Base-by-base conservation (phyloP, 306 rosid species). In the Quercus gilva region DNA sequence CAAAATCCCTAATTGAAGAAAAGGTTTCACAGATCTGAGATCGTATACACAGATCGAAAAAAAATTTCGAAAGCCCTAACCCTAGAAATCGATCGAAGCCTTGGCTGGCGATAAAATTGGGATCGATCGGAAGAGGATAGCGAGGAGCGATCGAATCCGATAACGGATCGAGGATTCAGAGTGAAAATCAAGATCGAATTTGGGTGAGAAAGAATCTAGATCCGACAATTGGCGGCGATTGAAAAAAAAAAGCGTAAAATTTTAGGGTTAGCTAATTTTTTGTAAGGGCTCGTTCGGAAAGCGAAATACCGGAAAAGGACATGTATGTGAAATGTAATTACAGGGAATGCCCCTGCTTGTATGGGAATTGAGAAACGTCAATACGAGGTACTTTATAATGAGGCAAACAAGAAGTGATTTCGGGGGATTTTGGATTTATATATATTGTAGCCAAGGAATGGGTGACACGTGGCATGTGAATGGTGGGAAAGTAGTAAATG, bases 161-260 rank as follows among this genome's bases (percentile, higher is more conserved):
- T 0, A 31, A 55, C 78, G 67, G 85, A 83, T 79, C 55, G 1
- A 37, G 35, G 69, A 59, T 18, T 6, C 15, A 56, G 14, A 26
- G 5, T 20, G 25, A 43, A 76, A 73, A 73, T 18, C 70, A 25
- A 64, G 89, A 83, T 82, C 67, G 74, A 87, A 81, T 84, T 28
- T 59, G 88, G 74, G 18, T 8, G 55, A 20, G 73, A 31, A 82
- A 81, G 69, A 23, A 85, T 81, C 70, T 63, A 78, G 92, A 87
- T 87, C 82, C 82, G 83, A 77, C 81, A 92, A 81, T 85, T 69
- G 90, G 85, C 89, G 87, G 91, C 88, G 84, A 86, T 56, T 61
- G 80, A 88, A 78, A 84, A 85, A 85, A 82, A 80, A 65, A 35
- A 88, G 87, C 74, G 59, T 80, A 49, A 49, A 49, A 86, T 76